These are phyloP conservation scores for Calonectria crousiana DNA, from an alignment of 2,329 filamentous ascomycete genomes.

Conservation along the genomic window DNA sequence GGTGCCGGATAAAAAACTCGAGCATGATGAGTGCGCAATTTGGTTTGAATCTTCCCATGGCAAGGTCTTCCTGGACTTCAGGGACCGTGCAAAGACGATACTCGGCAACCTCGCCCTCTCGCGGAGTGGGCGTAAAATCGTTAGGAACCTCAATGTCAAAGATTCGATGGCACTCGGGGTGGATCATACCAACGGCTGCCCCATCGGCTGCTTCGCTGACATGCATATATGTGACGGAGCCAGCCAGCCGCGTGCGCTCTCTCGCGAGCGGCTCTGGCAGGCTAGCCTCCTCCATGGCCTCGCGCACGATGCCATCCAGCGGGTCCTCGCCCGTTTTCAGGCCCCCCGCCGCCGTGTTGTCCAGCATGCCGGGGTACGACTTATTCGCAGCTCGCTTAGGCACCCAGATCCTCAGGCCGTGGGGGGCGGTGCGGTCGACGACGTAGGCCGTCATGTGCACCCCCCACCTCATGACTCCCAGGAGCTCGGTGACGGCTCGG, in stretches of 20 bases:
- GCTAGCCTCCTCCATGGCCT: slow-evolving; percentile 15
- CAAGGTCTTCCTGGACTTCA: slow-evolving; percentile 5
- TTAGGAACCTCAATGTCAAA: slow-evolving; percentile 13
- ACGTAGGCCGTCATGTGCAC: slow-evolving; percentile 16
- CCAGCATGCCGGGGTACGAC: slow-evolving; percentile 13
- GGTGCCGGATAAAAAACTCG: slow-evolving; percentile 18
- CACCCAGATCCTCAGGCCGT: slow-evolving; percentile 14
- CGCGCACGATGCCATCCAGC: slow-evolving; percentile 9
- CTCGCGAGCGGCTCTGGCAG: slow-evolving; percentile 7
- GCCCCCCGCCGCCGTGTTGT: slow-evolving; percentile 10
- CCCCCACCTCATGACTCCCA: slow-evolving; percentile 15
- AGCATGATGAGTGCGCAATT: slow-evolving; percentile 20
- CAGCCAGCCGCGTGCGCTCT: neutral
- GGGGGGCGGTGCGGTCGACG: neutral
- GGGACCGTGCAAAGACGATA: slow-evolving; percentile 3
- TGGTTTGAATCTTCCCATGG: slow-evolving; percentile 4
- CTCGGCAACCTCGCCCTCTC: slow-evolving; percentile 16
- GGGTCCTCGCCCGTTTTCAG: slow-evolving; percentile 9
- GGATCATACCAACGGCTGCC: neutral
- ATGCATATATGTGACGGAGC: slow-evolving; percentile 16
- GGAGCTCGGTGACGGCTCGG: slow-evolving; percentile 3
- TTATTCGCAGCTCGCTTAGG: slow-evolving; percentile 11
- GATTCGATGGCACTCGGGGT: slow-evolving; percentile 14
- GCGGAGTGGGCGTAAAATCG: slow-evolving; percentile 4
- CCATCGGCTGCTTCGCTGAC: slow-evolving; percentile 3